Evolutionary conservation across 805 yeast species (phyloP).

Genomic region (Spathaspora hagerdaliae): DNA sequence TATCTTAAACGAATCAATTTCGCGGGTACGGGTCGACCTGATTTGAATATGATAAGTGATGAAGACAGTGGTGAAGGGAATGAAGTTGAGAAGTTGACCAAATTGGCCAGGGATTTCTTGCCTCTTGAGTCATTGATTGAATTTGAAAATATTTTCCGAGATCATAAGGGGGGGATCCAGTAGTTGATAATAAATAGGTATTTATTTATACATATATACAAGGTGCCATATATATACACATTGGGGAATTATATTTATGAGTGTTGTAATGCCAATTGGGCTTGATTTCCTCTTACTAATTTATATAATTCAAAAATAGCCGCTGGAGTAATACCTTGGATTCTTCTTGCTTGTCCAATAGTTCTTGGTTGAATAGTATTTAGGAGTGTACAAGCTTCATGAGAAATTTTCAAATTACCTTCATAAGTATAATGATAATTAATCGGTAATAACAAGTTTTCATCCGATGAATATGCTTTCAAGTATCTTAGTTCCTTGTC

Average conservation of each 20-base stretch:
- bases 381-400: constrained; percentile 66
- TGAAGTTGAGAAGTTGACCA: constrained; percentile 20
- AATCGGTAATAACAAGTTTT: constrained; percentile 64
- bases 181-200: constrained; percentile 7
- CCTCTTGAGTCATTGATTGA: constrained; percentile 34
- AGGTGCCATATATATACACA: constrained; percentile 7
- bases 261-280: constrained; percentile 1
- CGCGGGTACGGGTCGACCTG: constrained; percentile 7
- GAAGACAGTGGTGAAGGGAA: constrained; percentile 8
- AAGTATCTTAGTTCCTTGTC: constrained; percentile 68
- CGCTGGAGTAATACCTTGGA: constrained; percentile 94
- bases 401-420: constrained; percentile 53
- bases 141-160: constrained; percentile 10
- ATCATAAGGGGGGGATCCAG: too few relatives aligned
- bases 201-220: constrained; percentile 14
- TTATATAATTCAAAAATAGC: constrained; percentile 78
- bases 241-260: neutral
- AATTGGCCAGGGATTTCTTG: constrained; percentile 29
- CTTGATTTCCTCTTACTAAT: constrained; percentile 36
- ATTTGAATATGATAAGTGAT: too few relatives aligned
- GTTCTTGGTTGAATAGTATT: constrained; percentile 81
- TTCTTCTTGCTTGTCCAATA: constrained; percentile 90
- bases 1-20: constrained; percentile 28
- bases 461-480: constrained; percentile 80
- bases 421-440: constrained; percentile 58